phyloP scores from a whole-genome alignment of 495 filamentous ascomycete species.

The Beverwykella pulmonaria region DNA sequence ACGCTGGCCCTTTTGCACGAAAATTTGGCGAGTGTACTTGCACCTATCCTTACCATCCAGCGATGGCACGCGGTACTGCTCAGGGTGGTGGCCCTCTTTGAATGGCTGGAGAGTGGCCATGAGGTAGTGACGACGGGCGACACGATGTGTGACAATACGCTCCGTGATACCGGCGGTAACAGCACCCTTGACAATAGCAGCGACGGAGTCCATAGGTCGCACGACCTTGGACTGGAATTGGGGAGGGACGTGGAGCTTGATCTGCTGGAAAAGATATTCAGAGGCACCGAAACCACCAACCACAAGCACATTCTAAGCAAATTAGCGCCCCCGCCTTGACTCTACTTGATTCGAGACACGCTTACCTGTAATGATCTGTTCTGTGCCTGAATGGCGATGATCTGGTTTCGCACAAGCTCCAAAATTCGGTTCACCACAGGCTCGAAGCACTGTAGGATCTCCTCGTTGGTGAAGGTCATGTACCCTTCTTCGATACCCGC shows the following conservation, averaged over 20 bases:
- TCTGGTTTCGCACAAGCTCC: conserved; percentile 74
- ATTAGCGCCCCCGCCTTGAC: background rate
- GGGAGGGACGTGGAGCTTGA: conserved; percentile 78
- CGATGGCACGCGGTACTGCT: conserved; percentile 95
- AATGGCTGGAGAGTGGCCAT: conserved; percentile 99
- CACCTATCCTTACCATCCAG: conserved; percentile 96
- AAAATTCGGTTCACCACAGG: conserved; percentile 75
- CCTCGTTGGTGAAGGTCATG: conserved; percentile 82
- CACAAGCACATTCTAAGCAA: conserved; percentile 66
- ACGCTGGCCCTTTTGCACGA: conserved; percentile 97
- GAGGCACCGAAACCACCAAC: conserved; percentile 76
- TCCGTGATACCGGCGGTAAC: conserved; percentile 93
- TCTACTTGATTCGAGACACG: background rate
- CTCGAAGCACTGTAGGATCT: conserved; percentile 78
- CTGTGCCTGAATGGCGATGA: conserved; percentile 77
- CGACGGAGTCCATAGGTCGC: conserved; percentile 75
- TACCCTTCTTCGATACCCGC: conserved; percentile 76
- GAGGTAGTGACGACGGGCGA: conserved; percentile 97
- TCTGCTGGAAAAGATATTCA: conserved; percentile 79
- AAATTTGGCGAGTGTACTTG: conserved; percentile 98
- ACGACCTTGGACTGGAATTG: conserved; percentile 80
- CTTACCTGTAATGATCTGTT: conserved; percentile 71
- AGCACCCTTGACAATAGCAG: conserved; percentile 75
- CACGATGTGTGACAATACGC: conserved; percentile 91
- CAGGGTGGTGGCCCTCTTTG: conserved; percentile 97